Evolutionary conservation across 1,139 yeast species (phyloP).

Genomic region (Blastobotrys illinoisensis): DNA sequence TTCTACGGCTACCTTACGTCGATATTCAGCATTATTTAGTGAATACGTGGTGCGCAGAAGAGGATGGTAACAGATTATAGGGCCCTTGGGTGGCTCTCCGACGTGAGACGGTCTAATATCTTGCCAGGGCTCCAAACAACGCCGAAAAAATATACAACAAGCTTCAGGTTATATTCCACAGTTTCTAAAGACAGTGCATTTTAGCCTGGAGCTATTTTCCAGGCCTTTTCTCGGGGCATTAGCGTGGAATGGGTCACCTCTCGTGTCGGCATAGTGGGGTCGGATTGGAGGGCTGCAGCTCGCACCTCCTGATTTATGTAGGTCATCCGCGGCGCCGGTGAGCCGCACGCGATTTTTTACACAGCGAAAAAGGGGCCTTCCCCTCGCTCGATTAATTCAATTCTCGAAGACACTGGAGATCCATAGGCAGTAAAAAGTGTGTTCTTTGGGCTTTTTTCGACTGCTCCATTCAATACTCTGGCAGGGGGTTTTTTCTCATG

Average conservation of each 20-base stretch:
- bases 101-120: not conserved
- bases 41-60: too few relatives aligned
- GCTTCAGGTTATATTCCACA: too few relatives aligned
- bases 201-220: not conserved
- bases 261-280: too few relatives aligned
- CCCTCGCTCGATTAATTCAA: not conserved
- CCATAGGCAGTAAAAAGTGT: conserved; percentile 2
- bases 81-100: not conserved
- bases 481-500: not conserved
- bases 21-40: too few relatives aligned
- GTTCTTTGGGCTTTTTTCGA: not conserved
- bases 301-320: not conserved
- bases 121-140: too few relatives aligned
- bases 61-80: too few relatives aligned
- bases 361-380: not conserved
- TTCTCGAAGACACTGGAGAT: conserved; percentile 1
- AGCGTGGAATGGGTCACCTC: not conserved
- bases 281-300: not conserved
- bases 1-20: not conserved
- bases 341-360: not conserved
- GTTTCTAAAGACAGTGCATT: too few relatives aligned
- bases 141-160: too few relatives aligned
- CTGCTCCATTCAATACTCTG: not conserved
- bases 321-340: not conserved
- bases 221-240: not conserved